phyloP scores from a whole-genome alignment of 163 green algal genomes.

The Chlamydomonas reinhardtii region DNA sequence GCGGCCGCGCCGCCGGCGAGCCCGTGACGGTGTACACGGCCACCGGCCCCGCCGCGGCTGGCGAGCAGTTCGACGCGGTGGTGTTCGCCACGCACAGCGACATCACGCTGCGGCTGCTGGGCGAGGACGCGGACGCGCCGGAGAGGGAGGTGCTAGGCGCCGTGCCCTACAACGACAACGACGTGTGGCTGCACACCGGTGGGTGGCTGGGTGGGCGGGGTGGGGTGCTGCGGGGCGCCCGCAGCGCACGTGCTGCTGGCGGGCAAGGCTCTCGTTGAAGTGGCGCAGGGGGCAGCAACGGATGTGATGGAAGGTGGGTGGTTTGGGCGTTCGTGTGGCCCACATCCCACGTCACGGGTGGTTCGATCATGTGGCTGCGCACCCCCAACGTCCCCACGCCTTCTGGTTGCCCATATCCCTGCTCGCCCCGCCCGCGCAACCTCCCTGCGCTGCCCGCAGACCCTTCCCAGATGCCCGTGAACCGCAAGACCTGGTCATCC shows the following conservation, averaged over 20 bases:
- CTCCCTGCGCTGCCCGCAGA: constrained; percentile 34
- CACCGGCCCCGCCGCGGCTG: neutral
- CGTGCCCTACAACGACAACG: constrained; percentile 90
- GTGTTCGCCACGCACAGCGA: constrained; percentile 93
- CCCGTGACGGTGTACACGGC: constrained; percentile 44
- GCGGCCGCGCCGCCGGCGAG: constrained; percentile 20
- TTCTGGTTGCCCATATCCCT: no score
- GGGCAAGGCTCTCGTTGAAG: no score
- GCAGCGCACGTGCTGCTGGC: no score
- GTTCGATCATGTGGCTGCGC: no score
- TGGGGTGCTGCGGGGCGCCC: no score
- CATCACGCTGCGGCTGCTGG: constrained; percentile 82
- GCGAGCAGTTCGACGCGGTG: constrained; percentile 83
- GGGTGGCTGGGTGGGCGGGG: neutral
- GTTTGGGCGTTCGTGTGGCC: no score
- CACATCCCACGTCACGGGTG: no score
- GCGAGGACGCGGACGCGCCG: constrained; percentile 53
- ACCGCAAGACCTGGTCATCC: constrained; percentile 80
- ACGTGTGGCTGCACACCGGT: constrained; percentile 91
- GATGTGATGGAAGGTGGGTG: no score
- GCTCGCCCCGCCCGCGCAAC: no score
- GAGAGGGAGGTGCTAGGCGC: constrained; percentile 78
- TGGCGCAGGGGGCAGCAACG: no score
- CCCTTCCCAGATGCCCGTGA: constrained; percentile 82
- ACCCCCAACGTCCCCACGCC: no score